Conservation (phyloP, 495 filamentous ascomycete species). For the Ascobolus immersus region DNA sequence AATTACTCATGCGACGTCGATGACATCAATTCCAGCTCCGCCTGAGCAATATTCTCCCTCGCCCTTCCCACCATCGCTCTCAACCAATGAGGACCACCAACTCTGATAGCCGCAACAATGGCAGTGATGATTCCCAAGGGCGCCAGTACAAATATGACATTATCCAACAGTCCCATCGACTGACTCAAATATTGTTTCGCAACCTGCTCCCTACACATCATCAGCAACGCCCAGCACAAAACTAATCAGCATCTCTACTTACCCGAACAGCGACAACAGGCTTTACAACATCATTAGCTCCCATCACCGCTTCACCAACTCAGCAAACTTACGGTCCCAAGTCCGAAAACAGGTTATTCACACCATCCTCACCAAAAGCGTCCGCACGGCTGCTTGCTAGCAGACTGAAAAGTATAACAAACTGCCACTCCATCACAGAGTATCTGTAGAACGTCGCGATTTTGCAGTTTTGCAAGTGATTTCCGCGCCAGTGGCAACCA, state of each 20-base stretch:
- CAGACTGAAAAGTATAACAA: too few species aligned
- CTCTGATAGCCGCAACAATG: constrained; percentile 26
- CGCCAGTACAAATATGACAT: constrained; percentile 27
- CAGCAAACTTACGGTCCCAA: background rate
- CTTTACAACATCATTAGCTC: too few species aligned
- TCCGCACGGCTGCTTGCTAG: too few species aligned
- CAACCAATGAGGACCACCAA: constrained; percentile 19
- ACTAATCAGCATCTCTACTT: too few species aligned
- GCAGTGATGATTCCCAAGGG: constrained; percentile 30
- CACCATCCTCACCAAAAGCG: background rate
- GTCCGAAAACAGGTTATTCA: background rate
- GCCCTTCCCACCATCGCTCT: constrained; percentile 14
- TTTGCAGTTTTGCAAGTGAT: too few species aligned
- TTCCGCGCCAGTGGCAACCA: too few species aligned
- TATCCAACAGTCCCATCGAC: constrained; percentile 22
- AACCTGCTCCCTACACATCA: constrained; percentile 25
- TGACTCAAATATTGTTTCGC: constrained; percentile 32
- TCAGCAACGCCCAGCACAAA: too few species aligned
- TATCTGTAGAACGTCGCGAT: too few species aligned
- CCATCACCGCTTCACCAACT: too few species aligned
- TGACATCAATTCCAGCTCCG: constrained; percentile 15
- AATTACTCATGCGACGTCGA: constrained; percentile 15
- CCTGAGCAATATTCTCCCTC: constrained; percentile 11
- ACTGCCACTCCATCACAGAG: too few species aligned
- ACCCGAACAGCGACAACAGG: constrained; percentile 29